A percentile compares a stretch with the other conserved stretches of the same genome.
phyloP scores from a whole-genome alignment of 345 rosid genomes.

The Heritiera littoralis region DNA sequence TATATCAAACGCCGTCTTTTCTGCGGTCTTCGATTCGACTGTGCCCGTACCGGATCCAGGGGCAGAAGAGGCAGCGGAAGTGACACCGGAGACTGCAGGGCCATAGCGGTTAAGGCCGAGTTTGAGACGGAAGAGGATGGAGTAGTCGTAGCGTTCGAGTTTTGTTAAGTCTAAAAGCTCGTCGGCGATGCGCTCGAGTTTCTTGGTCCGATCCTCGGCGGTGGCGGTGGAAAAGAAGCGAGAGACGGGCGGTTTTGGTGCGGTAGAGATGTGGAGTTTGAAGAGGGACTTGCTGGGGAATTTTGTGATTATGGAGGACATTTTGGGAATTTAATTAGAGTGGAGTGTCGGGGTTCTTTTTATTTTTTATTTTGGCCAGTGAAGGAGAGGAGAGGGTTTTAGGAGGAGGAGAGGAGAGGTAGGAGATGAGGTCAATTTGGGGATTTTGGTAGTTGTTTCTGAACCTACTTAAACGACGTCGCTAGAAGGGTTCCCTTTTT shows the following conservation, averaged over 20 bases:
- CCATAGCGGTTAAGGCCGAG: slow-evolving; percentile 72
- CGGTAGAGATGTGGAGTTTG: slow-evolving; percentile 21
- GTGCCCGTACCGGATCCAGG: slow-evolving; percentile 33
- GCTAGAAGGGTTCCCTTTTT: too few species aligned
- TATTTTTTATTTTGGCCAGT: too few species aligned
- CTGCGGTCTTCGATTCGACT: slow-evolving; percentile 46
- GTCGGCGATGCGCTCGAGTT: slow-evolving; percentile 84
- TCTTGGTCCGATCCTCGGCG: slow-evolving; percentile 51
- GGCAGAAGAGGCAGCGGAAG: slow-evolving; percentile 30
- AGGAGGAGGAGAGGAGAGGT: not conserved
- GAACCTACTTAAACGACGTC: not conserved
- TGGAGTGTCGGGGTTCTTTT: not conserved
- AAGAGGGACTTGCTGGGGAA: slow-evolving; percentile 28
- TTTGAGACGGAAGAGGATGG: slow-evolving; percentile 71
- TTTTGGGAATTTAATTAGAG: not conserved
- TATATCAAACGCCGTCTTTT: slow-evolving; percentile 77
- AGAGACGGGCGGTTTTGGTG: slow-evolving; percentile 14
- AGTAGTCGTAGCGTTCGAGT: slow-evolving; percentile 76
- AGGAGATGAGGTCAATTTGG: not conserved
- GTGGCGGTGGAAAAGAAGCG: slow-evolving; percentile 38
- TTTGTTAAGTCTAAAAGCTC: slow-evolving; percentile 66
- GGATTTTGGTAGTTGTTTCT: not conserved
- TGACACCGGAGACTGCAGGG: slow-evolving; percentile 43
- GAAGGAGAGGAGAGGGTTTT: not conserved
- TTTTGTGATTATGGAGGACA: slow-evolving; percentile 20